Conservation (phyloP, 2,329 filamentous ascomycete genomes). For the Phialocephala sp. region DNA sequence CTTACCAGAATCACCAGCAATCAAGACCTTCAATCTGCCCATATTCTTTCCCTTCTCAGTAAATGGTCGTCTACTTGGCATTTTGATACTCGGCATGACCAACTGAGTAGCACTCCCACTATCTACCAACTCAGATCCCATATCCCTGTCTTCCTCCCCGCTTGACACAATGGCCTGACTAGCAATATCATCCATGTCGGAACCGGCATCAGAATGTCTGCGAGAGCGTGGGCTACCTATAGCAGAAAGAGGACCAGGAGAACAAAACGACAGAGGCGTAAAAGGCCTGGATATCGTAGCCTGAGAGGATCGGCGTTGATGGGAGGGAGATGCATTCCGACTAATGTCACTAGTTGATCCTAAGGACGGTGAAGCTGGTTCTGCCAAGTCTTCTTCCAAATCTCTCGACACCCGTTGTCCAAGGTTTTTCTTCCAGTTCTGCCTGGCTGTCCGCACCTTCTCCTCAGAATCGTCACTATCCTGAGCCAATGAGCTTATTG, state of each 20-base stretch:
- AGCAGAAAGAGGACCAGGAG: slow-evolving; percentile 48
- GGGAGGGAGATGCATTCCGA: slow-evolving; percentile 42
- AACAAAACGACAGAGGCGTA: slow-evolving; percentile 51
- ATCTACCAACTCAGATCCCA: slow-evolving; percentile 53
- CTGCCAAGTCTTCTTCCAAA: slow-evolving; percentile 36
- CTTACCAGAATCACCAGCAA: slow-evolving; percentile 79
- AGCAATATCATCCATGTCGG: slow-evolving; percentile 52
- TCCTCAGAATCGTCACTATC: slow-evolving; percentile 40
- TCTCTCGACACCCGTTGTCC: slow-evolving; percentile 26
- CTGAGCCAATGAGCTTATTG: slow-evolving; percentile 40
- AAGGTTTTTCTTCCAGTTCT: slow-evolving; percentile 40
- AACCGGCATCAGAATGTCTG: slow-evolving; percentile 56
- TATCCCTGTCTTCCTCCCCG: slow-evolving; percentile 50
- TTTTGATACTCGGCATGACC: slow-evolving; percentile 96
- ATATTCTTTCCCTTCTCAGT: slow-evolving; percentile 84
- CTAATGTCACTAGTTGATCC: slow-evolving; percentile 43
- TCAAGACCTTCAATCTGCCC: slow-evolving; percentile 85
- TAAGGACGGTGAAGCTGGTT: slow-evolving; percentile 40
- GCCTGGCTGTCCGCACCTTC: slow-evolving; percentile 33
- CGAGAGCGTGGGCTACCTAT: slow-evolving; percentile 59
- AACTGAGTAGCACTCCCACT: slow-evolving; percentile 71
- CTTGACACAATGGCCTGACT: slow-evolving; percentile 45
- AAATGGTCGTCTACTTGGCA: slow-evolving; percentile 88
- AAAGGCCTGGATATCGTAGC: slow-evolving; percentile 50
- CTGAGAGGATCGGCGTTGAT: slow-evolving; percentile 41